Base-by-base conservation (phyloP, 176 grass and related monocot genomes). In the Phoenix dactylifera region DNA sequence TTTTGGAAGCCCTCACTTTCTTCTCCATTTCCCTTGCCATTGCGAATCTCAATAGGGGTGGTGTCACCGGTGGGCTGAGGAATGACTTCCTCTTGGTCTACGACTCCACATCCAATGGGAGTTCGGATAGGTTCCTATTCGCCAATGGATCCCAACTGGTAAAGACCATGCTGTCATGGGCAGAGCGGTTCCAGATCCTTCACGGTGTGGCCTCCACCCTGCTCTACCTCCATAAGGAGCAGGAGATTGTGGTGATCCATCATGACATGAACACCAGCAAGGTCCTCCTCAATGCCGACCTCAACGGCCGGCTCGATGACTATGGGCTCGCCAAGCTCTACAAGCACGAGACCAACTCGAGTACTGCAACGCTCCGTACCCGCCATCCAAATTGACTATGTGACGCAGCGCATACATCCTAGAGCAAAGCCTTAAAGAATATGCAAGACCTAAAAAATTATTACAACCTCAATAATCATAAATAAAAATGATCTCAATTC, bases 221-320 rank as follows among this genome's bases (percentile, higher is more conserved):
- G 53, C 74, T 88, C 54, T 88, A 94, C 71, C 89, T 94, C 73
- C 84, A 94, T 73, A 84, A 88, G 57, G 80, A 81, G 71, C 85
- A 84, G 89, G 89, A 94, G 59, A 81, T 76, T 69, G 72, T 88
- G 3, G 89, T 94, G 25, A 68, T 88, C 17, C 89, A 94, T 77
- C 89, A 84, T n/a, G 84, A 94, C 80, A 74, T 94, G 3, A 94
- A 94, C 78, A 77, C 84, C 22, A 88, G 77, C 84, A 94, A 94
- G 50, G 80, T 88, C 24, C 75, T 88, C 14, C 84, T 94, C 0
- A 84, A 88, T 74, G 84, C 26, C 26, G 89, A 88, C 51, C 77
- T 88, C 77, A 60, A 79, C 7, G 89, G 84, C 1, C 62, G 84
- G 4, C 81, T 94, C 2, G 80, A 77, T 0, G 84, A 94, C 84